These are phyloP conservation scores for Ogataea naganishii DNA, from an alignment of 805 yeast genomes.

Conservation along the genomic window DNA sequence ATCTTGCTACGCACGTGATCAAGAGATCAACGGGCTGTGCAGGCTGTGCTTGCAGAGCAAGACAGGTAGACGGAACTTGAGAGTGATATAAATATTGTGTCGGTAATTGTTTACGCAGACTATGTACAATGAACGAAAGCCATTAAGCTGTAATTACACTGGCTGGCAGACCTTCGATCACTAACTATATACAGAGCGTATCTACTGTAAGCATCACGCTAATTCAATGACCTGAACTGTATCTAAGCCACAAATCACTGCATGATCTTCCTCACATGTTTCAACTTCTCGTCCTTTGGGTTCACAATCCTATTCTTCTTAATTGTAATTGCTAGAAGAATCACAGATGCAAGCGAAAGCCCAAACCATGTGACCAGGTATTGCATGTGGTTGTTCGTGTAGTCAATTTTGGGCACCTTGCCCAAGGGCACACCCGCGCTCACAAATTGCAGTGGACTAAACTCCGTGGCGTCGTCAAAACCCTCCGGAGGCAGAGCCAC, in stretches of 20 bases:
- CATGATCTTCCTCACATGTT: constrained; percentile 36
- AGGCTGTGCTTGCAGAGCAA: too few species aligned
- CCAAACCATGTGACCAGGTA: constrained; percentile 96
- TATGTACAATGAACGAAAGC: background rate
- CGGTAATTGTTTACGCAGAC: too few species aligned
- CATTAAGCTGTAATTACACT: background rate
- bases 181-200: background rate
- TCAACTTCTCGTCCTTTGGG: constrained; percentile 37
- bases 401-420: constrained; percentile 66
- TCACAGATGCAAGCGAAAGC: constrained; percentile 61
- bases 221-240: background rate
- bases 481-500: constrained; percentile 4
- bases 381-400: constrained; percentile 85
- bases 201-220: background rate
- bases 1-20: too few species aligned
- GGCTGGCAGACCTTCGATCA: background rate
- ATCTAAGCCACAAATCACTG: too few species aligned
- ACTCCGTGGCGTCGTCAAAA: constrained; percentile 28
- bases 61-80: too few species aligned
- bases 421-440: constrained; percentile 90
- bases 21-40: too few species aligned
- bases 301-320: constrained; percentile 30
- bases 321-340: constrained; percentile 49
- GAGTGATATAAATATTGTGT: too few species aligned
- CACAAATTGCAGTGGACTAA: constrained; percentile 49